phyloP scores from a whole-genome alignment of 805 yeast genomes.

The Myxozyma neotropica region DNA sequence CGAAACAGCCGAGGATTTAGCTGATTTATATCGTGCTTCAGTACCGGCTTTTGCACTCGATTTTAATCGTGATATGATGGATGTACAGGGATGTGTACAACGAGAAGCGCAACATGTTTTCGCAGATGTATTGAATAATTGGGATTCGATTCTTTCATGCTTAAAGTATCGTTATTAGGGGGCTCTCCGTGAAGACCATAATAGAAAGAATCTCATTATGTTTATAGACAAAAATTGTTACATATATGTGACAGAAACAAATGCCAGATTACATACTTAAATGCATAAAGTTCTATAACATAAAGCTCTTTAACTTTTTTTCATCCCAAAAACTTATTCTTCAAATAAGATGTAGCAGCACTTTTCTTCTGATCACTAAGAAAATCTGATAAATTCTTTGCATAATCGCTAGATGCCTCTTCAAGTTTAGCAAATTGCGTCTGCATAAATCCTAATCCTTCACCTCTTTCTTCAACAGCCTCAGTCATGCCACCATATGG shows the following conservation, averaged over 20 bases:
- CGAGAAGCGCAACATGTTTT: neutral
- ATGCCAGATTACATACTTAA: too few species aligned
- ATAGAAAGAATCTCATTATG: neutral
- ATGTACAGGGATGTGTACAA: neutral
- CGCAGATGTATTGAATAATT: neutral
- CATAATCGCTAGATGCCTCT: conserved; percentile 31
- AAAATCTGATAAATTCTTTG: conserved; percentile 23
- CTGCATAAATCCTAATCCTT: conserved; percentile 28
- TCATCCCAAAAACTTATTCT: conserved; percentile 17
- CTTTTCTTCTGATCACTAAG: conserved; percentile 20
- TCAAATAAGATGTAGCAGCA: conserved; percentile 29
- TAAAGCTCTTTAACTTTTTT: neutral
- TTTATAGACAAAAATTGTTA: too few species aligned
- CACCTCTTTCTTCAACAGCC: conserved; percentile 29
- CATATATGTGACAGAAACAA: too few species aligned
- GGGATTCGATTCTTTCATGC: neutral
- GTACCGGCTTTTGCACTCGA: neutral
- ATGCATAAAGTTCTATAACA: neutral
- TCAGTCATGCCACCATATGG: conserved; percentile 20
- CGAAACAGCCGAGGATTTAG: neutral
- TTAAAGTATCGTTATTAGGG: neutral
- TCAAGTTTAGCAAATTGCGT: conserved; percentile 27
- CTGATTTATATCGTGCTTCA: neutral
- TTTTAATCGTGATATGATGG: neutral
- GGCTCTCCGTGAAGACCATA: neutral